A percentile compares a stretch with the other conserved stretches of the same genome.
These are phyloP conservation scores for Globisporangium cystogenes DNA, from an alignment of 352 stramenopile genomes.

Conservation along the genomic window DNA sequence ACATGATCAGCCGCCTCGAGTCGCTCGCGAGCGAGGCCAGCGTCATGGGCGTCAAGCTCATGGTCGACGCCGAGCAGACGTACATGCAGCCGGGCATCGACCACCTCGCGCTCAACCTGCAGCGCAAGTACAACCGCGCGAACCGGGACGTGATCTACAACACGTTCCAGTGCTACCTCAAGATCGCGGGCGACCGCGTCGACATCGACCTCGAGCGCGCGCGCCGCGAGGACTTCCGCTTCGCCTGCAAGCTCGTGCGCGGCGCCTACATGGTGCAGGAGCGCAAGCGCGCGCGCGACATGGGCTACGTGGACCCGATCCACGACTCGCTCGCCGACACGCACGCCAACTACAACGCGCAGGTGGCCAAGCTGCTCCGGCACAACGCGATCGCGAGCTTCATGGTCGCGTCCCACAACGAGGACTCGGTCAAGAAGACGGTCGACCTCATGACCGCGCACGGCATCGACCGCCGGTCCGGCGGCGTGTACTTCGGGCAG, in stretches of 20 bases:
- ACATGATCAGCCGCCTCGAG: constrained; percentile 86
- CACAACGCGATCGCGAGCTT: constrained; percentile 89
- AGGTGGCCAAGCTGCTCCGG: constrained; percentile 88
- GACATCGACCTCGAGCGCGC: constrained; percentile 91
- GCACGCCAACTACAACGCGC: constrained; percentile 92
- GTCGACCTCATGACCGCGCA: constrained; percentile 90
- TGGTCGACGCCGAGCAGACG: constrained; percentile 98
- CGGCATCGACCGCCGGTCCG: constrained; percentile 64
- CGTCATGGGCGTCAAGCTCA: constrained; percentile 85
- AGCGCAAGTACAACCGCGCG: constrained; percentile 89
- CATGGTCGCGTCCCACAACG: constrained; percentile 98
- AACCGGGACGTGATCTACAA: constrained; percentile 92
- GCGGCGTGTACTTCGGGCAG: constrained; percentile 95
- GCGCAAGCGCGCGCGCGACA: constrained; percentile 83
- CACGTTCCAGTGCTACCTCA: constrained; percentile 99
- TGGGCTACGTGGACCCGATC: constrained; percentile 88
- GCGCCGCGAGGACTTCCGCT: constrained; percentile 88
- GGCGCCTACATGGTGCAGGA: constrained; percentile 98
- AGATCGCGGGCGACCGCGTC: constrained; percentile 87
- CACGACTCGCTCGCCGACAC: constrained; percentile 92
- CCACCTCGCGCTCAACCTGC: constrained; percentile 83
- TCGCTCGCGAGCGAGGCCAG: constrained; percentile 65
- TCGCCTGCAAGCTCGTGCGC: constrained; percentile 97
- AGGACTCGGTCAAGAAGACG: constrained; percentile 92
- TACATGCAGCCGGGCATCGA: constrained; percentile 98